Conservation (phyloP, 371 early-diverging fungal species). For the Mortierella sp. region DNA sequence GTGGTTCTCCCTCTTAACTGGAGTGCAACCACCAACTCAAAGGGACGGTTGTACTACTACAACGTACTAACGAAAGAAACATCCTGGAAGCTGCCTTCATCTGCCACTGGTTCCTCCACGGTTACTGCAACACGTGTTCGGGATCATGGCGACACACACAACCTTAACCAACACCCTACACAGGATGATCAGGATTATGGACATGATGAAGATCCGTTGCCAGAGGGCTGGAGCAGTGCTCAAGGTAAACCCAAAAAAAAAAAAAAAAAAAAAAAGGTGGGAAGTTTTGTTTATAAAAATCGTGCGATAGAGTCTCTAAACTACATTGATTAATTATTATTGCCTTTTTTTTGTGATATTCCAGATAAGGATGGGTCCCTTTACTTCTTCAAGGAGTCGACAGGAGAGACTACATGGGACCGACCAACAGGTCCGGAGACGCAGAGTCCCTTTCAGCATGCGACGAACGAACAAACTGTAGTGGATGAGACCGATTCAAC, state of each 20-base stretch:
- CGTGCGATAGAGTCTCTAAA: no score
- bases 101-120: not conserved
- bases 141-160: no score
- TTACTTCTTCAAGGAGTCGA: constrained; percentile 64
- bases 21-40: constrained; percentile 38
- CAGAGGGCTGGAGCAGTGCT: constrained; percentile 51
- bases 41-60: constrained; percentile 44
- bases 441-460: constrained; percentile 2
- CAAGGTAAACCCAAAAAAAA: constrained; percentile 21
- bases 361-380: constrained; percentile 59
- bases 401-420: constrained; percentile 65
- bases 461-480: constrained; percentile 5
- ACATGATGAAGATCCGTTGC: constrained; percentile 9
- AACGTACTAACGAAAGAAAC: constrained; percentile 47
- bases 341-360: not conserved
- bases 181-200: constrained; percentile 1
- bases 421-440: constrained; percentile 16
- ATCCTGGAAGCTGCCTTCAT: constrained; percentile 39
- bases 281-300: no score
- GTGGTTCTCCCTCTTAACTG: constrained; percentile 39
- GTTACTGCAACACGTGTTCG: not conserved
- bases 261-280: no score
- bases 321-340: not conserved
- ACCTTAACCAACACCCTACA: not conserved
- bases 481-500: not conserved